Conservation (phyloP, 164 flowering plant species). For the Berberis vulgaris region DNA sequence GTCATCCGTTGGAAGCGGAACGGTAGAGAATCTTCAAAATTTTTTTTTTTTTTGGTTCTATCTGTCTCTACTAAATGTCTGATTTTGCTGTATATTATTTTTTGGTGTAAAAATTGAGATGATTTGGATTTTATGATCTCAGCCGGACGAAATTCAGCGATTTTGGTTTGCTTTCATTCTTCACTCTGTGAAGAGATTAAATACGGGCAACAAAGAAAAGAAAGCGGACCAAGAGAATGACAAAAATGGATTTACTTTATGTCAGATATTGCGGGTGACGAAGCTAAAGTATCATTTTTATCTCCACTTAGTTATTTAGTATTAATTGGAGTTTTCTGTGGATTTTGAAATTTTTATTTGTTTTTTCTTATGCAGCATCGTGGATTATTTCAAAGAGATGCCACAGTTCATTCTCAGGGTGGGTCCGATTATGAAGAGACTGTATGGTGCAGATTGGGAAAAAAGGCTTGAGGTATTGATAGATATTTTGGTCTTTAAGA, state of each 20-base stretch:
- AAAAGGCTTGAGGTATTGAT: conserved; percentile 60
- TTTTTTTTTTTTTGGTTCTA: not conserved
- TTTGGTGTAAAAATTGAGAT: not conserved
- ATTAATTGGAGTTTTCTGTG: not conserved
- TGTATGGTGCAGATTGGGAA: conserved; percentile 87
- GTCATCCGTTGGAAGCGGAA: conserved; percentile 51
- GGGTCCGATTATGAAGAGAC: conserved; percentile 48
- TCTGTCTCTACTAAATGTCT: not conserved
- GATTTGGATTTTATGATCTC: not conserved
- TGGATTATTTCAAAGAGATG: conserved; percentile 80
- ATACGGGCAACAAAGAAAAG: conserved; percentile 10
- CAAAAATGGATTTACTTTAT: conserved; percentile 35
- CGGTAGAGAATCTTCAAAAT: conserved; percentile 24
- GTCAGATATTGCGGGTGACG: conserved; percentile 59
- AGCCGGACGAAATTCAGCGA: conserved; percentile 78
- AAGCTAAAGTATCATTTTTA: conserved; percentile 48
- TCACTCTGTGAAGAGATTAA: conserved; percentile 53
- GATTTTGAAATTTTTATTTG: not conserved
- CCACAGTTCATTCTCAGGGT: conserved; percentile 78
- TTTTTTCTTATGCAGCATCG: conserved; percentile 33
- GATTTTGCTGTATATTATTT: not conserved
- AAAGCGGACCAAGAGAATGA: conserved; percentile 6
- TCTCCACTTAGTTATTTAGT: not conserved
- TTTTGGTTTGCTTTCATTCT: conserved; percentile 77
- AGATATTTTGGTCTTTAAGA: not conserved